These are phyloP conservation scores for Microbotryum saponariae DNA, from an alignment of 1,284 basidiomycete genomes.

Conservation along the genomic window DNA sequence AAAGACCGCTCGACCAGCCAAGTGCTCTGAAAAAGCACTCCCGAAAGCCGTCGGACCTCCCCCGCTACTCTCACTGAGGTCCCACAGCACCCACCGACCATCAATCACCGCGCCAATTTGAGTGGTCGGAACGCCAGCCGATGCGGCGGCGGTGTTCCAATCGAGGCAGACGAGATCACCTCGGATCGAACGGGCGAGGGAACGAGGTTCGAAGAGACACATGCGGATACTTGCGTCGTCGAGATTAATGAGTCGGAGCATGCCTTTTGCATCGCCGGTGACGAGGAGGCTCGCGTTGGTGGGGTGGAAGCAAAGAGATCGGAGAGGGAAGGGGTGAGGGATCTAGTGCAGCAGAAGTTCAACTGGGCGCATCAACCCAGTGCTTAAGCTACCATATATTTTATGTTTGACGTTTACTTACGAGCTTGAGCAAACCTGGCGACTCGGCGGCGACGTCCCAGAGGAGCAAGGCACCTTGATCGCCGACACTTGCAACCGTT, in stretches of 20 bases:
- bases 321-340: slow-evolving; percentile 1
- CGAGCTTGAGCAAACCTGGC: too few species aligned
- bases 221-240: neutral
- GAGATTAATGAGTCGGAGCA: neutral
- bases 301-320: slow-evolving; percentile 1
- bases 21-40: neutral
- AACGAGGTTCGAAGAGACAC: too few species aligned
- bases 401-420: too few species aligned
- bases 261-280: neutral
- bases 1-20: neutral
- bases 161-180: too few species aligned
- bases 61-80: neutral
- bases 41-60: neutral
- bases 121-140: neutral
- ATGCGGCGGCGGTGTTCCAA: too few species aligned
- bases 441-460: neutral
- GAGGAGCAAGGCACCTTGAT: neutral
- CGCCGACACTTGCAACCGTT: neutral
- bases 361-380: neutral
- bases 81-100: neutral
- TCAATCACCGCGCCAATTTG: neutral
- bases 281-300: neutral
- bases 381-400: neutral
- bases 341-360: neutral
- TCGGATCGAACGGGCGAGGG: too few species aligned